Evolutionary conservation across 805 yeast species (phyloP), one percentile per base, ranked within the genome.

Genomic region (Geotrichum ghanense): DNA sequence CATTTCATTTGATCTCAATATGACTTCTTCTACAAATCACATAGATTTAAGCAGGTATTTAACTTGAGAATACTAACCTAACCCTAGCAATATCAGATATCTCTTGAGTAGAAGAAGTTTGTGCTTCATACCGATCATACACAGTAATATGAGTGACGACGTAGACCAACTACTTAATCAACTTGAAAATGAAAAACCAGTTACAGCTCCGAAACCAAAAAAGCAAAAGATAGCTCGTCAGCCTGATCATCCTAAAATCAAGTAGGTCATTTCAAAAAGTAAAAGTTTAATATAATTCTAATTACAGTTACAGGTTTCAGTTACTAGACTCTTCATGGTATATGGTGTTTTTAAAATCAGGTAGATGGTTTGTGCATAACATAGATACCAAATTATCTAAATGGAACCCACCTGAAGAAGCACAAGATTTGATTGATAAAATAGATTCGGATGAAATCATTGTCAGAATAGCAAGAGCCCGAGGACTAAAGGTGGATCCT

Each of bases 311-410:
- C 10, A 50, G 47, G 21, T 41, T 50, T 43, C 50, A 54, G 50
- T n/a, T n/a, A n/a, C 22, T 51, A 9, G 43, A 41, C 17, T 41
- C 26, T 2, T 42, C 59, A 3, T 75, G 78, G 79, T 31, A 48
- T 2, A 48, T 74, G n/a, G 63, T 73, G 1, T 59, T 75, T 20
- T 61, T 70, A 14, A 58, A 60, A 20, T 56, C 62, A 6, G 79
- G 78, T 0, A 47, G 64, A 2, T 68, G 72, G 48, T 73, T 67
- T 55, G 73, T 65, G 42, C 56, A 66, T 48, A 64, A 72, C 51
- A 34, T 24, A 1, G 47, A 37, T 2, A 57, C 66, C 1, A 50
- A 56, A 6, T 49, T 47, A 35, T 65, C 72, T 1, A 46, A 50
- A 3, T 70, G 76, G 74, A 46, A 50, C 20, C 59, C 70, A 5